Evolutionary conservation across 257 asterid genomes (phyloP).

Genomic region (Nicotiana undulata): DNA sequence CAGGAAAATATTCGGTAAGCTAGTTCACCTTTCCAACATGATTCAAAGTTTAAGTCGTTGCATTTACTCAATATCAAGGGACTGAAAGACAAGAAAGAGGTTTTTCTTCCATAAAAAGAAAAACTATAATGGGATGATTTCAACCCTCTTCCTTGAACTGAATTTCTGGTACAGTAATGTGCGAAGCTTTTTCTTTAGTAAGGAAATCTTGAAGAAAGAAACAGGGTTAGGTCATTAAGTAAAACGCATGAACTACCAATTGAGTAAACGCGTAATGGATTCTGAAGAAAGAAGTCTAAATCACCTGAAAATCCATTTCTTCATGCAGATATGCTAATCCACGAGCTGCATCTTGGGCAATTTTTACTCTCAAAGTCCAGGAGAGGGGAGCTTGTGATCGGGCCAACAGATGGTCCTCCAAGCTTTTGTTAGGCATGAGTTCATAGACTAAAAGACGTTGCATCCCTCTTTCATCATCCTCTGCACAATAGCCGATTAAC

Average conservation of each 20-base stretch:
- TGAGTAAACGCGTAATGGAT: neutral
- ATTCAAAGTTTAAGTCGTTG: neutral
- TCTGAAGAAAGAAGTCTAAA: neutral
- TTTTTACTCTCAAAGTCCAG: slow-evolving; percentile 62
- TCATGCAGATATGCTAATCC: slow-evolving; percentile 92
- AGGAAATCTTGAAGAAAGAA: neutral
- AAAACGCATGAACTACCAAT: neutral
- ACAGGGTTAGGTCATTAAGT: neutral
- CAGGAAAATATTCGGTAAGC: neutral
- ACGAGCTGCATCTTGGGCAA: slow-evolving; percentile 92
- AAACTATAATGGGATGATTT: neutral
- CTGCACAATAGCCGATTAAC: slow-evolving; percentile 90
- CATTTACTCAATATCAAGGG: neutral
- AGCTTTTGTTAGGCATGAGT: slow-evolving; percentile 77
- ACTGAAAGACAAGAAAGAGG: neutral
- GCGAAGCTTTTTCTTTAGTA: neutral
- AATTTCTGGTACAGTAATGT: too few relatives aligned
- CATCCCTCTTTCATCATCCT: slow-evolving; percentile 91
- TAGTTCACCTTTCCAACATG: neutral
- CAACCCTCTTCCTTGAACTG: neutral
- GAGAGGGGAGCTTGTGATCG: slow-evolving; percentile 60
- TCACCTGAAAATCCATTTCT: slow-evolving; percentile 97
- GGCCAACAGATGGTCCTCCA: slow-evolving; percentile 74
- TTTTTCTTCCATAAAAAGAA: neutral
- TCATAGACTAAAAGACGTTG: slow-evolving; percentile 89